A percentile compares a stretch with the other conserved stretches of the same genome.
These are phyloP conservation scores for Areca catechu DNA, from an alignment of 176 grass and related monocot genomes.

Conservation along the genomic window DNA sequence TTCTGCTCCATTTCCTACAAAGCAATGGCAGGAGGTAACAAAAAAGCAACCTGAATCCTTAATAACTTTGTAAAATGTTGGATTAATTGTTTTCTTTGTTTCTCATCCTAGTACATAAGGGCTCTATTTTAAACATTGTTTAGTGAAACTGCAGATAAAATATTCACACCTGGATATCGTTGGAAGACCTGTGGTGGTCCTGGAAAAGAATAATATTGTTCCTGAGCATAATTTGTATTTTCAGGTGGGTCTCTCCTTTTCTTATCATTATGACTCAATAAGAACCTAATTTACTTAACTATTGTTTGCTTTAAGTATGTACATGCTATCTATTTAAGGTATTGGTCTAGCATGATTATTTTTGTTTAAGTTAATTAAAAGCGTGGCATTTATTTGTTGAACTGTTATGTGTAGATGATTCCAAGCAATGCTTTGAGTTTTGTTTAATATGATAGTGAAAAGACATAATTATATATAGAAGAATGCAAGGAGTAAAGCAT, in stretches of 20 bases:
- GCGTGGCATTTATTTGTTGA: too few relatives aligned
- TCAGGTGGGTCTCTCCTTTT: constrained; percentile 37
- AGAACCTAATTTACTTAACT: not conserved
- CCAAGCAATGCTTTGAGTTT: too few relatives aligned
- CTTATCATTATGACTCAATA: not conserved
- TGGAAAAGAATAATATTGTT: constrained; percentile 86
- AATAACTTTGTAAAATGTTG: not conserved
- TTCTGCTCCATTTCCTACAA: constrained; percentile 63
- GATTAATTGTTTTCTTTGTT: constrained; percentile 13
- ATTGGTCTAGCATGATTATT: too few relatives aligned
- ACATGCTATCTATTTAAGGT: too few relatives aligned
- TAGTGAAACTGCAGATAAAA: constrained; percentile 56
- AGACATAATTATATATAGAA: too few relatives aligned
- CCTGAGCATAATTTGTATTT: constrained; percentile 96
- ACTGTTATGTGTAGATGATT: too few relatives aligned
- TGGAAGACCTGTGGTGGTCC: constrained; percentile 75
- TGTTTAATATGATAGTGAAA: too few relatives aligned
- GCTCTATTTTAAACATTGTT: constrained; percentile 12
- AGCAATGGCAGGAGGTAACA: constrained; percentile 66
- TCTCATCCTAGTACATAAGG: too few relatives aligned
- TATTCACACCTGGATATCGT: constrained; percentile 92
- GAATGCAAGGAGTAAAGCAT: too few relatives aligned
- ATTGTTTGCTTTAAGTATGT: not conserved
- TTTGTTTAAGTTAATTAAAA: too few relatives aligned
- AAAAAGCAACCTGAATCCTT: constrained; percentile 5